These are phyloP conservation scores for Corinectria fuckeliana DNA, from an alignment of 2,329 filamentous ascomycete genomes.

Conservation along the genomic window DNA sequence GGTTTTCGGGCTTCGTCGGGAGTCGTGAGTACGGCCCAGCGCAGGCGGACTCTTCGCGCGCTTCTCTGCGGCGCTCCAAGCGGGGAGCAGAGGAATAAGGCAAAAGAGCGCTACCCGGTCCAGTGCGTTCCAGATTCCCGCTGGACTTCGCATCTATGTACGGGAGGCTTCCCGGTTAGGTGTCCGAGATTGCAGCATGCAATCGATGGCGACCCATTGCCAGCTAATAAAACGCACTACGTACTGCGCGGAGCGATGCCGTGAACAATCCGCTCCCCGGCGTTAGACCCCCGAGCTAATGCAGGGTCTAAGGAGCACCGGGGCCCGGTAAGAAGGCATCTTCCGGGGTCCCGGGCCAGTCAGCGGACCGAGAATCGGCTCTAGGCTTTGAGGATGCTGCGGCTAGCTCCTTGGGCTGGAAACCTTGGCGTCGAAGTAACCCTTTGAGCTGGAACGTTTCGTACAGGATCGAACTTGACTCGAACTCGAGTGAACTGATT, in stretches of 20 bases:
- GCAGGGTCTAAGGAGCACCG: not conserved
- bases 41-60: too few relatives aligned
- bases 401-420: not conserved
- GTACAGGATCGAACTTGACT: too few relatives aligned
- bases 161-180: too few relatives aligned
- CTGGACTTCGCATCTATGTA: too few relatives aligned
- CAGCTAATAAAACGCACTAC: not conserved
- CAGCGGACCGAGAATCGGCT: not conserved
- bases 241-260: not conserved
- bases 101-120: too few relatives aligned
- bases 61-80: too few relatives aligned
- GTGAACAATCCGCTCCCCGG: not conserved
- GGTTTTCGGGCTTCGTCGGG: too few relatives aligned
- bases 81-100: too few relatives aligned
- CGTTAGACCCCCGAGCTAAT: not conserved
- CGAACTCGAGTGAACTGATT: too few relatives aligned
- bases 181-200: not conserved
- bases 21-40: too few relatives aligned
- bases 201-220: not conserved
- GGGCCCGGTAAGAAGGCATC: not conserved
- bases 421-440: not conserved
- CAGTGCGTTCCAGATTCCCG: not conserved
- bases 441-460: too few relatives aligned
- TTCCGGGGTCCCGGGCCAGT: not conserved
- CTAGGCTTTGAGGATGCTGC: not conserved